A percentile compares a stretch with the other conserved stretches of the same genome.
Evolutionary conservation across 2,329 filamentous ascomycete species (phyloP).

Genomic region (Ustulina deusta): DNA sequence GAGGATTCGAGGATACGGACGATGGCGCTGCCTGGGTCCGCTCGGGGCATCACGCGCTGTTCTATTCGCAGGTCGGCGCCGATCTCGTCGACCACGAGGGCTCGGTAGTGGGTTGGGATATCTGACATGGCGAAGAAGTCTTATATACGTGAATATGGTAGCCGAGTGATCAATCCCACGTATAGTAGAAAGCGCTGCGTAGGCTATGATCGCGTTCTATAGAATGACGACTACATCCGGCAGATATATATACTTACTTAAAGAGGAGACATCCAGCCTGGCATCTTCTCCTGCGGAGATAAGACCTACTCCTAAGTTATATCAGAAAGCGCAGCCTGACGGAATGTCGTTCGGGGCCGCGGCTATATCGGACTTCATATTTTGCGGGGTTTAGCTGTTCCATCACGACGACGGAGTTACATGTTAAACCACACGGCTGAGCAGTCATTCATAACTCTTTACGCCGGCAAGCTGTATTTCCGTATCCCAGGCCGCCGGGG

Average conservation of each 20-base stretch:
- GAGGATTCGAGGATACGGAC: conserved; percentile 54
- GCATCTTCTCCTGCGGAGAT: neutral
- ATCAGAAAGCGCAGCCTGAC: no score
- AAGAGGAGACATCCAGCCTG: neutral
- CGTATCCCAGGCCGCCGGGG: no score
- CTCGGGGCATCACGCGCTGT: conserved; percentile 50
- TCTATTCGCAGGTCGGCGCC: conserved; percentile 48
- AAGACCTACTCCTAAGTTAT: neutral
- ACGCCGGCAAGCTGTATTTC: neutral
- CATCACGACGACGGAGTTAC: no score
- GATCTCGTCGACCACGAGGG: conserved; percentile 47
- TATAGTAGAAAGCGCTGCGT: no score
- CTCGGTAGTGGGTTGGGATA: conserved; percentile 42
- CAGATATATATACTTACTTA: neutral
- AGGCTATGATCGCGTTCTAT: neutral
- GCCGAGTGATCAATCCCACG: neutral
- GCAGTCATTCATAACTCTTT: neutral
- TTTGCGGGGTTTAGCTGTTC: conserved; percentile 1
- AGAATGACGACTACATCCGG: neutral
- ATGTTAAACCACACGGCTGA: no score
- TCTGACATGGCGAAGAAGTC: conserved; percentile 36
- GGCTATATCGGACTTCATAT: conserved; percentile 8
- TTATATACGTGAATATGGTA: neutral
- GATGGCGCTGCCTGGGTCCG: conserved; percentile 54
- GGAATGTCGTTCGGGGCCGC: conserved; percentile 22